Evolutionary conservation across 371 early-diverging fungal genomes (phyloP).

Genomic region (Zychaea mexicana): DNA sequence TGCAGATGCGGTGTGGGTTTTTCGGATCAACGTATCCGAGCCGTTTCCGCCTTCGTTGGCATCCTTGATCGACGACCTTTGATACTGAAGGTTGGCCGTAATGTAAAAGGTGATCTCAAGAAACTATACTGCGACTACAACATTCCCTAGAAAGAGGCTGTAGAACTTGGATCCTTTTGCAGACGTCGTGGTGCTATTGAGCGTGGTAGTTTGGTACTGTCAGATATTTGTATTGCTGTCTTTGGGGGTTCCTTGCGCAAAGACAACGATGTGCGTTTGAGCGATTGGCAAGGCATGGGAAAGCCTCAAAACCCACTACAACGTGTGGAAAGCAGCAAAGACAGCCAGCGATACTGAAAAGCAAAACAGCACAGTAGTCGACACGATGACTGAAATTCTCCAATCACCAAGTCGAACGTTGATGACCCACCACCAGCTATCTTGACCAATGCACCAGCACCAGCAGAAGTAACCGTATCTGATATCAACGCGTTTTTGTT

Average conservation of each 20-base stretch:
- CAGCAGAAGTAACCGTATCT: too few species aligned
- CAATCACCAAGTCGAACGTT: too few species aligned
- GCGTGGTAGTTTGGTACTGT: not conserved
- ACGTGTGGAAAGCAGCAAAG: too few species aligned
- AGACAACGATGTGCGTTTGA: not conserved
- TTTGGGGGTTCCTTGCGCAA: not conserved
- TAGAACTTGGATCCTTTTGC: not conserved
- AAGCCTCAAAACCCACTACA: too few species aligned
- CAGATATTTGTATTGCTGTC: not conserved
- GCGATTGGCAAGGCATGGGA: not conserved
- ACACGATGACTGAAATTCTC: too few species aligned
- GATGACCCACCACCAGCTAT: too few species aligned
- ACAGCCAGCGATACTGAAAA: too few species aligned
- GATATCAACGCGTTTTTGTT: too few species aligned
- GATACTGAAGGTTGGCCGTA: not conserved
- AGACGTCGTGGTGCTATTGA: not conserved
- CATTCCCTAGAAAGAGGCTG: not conserved
- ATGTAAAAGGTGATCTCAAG: too few species aligned
- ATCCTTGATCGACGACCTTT: not conserved
- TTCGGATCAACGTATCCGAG: not conserved
- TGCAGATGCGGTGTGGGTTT: not conserved
- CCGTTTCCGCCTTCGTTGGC: not conserved
- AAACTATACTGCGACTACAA: not conserved
- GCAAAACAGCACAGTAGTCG: too few species aligned
- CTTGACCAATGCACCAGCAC: too few species aligned